These are phyloP conservation scores for Angophora floribunda DNA, from an alignment of 345 rosid genomes.

Conservation along the genomic window DNA sequence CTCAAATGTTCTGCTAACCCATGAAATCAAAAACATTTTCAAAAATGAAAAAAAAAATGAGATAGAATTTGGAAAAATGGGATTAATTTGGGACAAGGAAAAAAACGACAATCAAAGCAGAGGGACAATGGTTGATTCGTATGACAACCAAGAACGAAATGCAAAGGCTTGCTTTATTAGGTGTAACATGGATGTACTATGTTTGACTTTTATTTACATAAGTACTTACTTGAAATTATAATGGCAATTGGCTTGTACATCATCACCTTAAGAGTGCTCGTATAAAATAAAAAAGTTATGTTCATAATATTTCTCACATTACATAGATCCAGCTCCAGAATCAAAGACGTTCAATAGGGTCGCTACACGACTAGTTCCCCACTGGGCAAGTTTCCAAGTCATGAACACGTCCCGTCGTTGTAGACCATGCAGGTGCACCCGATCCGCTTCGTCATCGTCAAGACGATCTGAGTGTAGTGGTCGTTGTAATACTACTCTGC, in stretches of 20 bases:
- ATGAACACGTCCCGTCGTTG: constrained; percentile 67
- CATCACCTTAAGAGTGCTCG: neutral
- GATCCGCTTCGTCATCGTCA: constrained; percentile 51
- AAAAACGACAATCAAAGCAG: neutral
- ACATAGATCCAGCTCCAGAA: neutral
- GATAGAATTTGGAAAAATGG: neutral
- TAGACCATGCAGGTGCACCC: constrained; percentile 76
- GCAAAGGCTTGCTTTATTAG: neutral
- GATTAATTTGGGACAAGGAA: neutral
- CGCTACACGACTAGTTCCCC: constrained; percentile 74
- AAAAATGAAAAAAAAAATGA: neutral
- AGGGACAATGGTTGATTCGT: neutral
- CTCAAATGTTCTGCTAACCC: neutral
- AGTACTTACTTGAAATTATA: neutral
- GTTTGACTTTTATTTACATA: neutral
- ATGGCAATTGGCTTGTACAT: neutral
- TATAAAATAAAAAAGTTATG: neutral
- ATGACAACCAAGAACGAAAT: no score
- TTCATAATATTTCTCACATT: neutral
- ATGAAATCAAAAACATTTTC: neutral
- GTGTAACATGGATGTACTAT: neutral
- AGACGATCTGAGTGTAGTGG: constrained; percentile 76
- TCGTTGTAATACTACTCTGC: constrained; percentile 70
- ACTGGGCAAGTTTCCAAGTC: constrained; percentile 82
- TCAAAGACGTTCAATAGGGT: no score